These are phyloP conservation scores for Fusarium pseudonygamai DNA, from an alignment of 2,329 filamentous ascomycete species.

Conservation along the genomic window DNA sequence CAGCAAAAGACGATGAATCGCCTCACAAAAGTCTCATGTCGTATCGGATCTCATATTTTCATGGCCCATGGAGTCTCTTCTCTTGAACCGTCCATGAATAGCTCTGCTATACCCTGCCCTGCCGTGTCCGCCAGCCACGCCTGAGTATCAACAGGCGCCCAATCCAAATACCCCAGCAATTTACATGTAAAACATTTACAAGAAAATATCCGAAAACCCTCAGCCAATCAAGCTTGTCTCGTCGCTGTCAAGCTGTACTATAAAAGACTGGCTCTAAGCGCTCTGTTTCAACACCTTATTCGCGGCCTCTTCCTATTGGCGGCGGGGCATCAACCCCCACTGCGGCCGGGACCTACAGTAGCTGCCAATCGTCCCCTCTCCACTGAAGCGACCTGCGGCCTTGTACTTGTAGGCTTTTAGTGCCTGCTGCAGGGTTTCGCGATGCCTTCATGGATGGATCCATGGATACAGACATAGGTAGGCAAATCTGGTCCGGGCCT, in stretches of 20 bases:
- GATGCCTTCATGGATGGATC: slow-evolving; percentile 27
- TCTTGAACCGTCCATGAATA: slow-evolving; percentile 1
- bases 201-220: slow-evolving; percentile 5
- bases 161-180: slow-evolving; percentile 14
- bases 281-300: slow-evolving; percentile 35
- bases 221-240: slow-evolving; percentile 26
- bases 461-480: too few relatives aligned
- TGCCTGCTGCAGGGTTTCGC: slow-evolving; percentile 9
- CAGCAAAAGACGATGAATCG: slow-evolving; percentile 4
- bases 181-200: slow-evolving; percentile 11
- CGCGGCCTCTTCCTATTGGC: slow-evolving; percentile 38
- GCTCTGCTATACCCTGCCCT: not conserved
- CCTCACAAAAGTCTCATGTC: slow-evolving; percentile 28
- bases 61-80: not conserved
- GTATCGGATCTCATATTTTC: slow-evolving; percentile 26
- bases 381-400: slow-evolving; percentile 36
- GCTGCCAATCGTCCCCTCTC: slow-evolving; percentile 35
- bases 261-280: slow-evolving; percentile 35
- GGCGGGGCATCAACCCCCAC: slow-evolving; percentile 14
- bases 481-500: not conserved
- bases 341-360: slow-evolving; percentile 18
- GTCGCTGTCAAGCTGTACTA: not conserved
- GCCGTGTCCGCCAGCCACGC: slow-evolving; percentile 26
- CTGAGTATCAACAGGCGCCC: slow-evolving; percentile 42
- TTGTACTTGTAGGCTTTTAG: slow-evolving; percentile 7